Conservation (phyloP, 2,329 filamentous ascomycete genomes). For the Sporothrix protearum region DNA sequence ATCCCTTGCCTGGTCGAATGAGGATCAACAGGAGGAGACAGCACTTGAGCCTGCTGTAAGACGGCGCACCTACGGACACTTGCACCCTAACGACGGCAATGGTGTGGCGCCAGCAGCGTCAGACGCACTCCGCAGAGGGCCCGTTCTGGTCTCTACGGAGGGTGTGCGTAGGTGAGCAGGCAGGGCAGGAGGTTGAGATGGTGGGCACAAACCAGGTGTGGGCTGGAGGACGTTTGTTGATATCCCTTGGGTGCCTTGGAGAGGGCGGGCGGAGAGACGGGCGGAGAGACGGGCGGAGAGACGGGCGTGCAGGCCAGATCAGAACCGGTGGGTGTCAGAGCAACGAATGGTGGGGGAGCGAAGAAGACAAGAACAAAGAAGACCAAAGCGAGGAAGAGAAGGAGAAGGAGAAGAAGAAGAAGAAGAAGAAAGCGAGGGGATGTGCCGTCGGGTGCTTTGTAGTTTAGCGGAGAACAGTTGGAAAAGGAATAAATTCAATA, state of each 20-base stretch:
- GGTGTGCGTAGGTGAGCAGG: not conserved
- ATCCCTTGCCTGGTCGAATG: not conserved
- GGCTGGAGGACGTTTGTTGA: not conserved
- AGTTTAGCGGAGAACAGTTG: not conserved
- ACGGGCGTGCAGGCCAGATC: too few species aligned
- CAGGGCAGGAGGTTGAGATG: not conserved
- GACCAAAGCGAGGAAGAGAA: too few species aligned
- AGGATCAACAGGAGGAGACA: constrained; percentile 9
- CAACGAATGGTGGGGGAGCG: constrained; percentile 7
- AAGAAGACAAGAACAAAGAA: constrained; percentile 7
- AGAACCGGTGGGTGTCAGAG: constrained; percentile 1
- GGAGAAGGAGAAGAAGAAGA: not conserved
- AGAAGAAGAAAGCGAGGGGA: constrained; percentile 8
- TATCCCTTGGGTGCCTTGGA: constrained; percentile 18
- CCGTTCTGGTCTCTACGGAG: constrained; percentile 4
- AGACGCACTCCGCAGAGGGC: not conserved
- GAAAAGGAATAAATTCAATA: not conserved
- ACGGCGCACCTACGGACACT: not conserved
- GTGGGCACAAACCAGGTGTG: not conserved
- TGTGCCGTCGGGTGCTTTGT: not conserved
- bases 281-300: not conserved
- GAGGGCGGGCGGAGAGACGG: constrained; percentile 14
- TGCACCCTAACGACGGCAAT: not conserved
- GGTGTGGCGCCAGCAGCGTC: not conserved
- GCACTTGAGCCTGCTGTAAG: not conserved